Conservation (phyloP, 176 grass and related monocot genomes). For the Ampelocalamus luodianensis region DNA sequence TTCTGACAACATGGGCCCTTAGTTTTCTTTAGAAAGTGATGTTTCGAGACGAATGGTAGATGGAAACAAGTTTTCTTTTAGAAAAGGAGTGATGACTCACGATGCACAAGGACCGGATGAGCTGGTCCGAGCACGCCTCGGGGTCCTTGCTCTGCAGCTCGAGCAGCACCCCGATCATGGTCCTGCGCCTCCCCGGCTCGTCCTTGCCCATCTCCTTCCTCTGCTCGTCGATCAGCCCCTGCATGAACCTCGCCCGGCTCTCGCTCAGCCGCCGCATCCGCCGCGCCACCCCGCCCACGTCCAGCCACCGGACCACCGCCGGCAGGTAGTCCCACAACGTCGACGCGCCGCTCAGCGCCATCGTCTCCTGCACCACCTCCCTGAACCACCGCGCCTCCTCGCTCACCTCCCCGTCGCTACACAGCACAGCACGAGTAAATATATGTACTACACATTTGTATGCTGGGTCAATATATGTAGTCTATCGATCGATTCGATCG, state of each 20-base stretch:
- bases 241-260: conserved; percentile 25
- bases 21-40: too few relatives aligned
- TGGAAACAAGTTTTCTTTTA: too few relatives aligned
- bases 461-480: too few relatives aligned
- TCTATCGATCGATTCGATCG: neutral
- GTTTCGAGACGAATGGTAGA: too few relatives aligned
- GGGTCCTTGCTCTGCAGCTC: conserved; percentile 11
- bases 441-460: too few relatives aligned
- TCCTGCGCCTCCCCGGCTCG: neutral
- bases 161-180: conserved; percentile 27
- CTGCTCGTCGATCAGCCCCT: conserved; percentile 23
- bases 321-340: conserved; percentile 42
- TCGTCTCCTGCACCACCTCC: conserved; percentile 52
- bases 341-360: conserved; percentile 31
- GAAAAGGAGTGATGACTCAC: neutral
- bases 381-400: conserved; percentile 49
- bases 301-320: conserved; percentile 23
- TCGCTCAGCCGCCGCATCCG: neutral
- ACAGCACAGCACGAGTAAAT: neutral
- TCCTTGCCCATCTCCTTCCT: neutral
- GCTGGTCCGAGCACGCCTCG: conserved; percentile 24
- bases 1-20: too few relatives aligned
- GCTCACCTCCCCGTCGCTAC: conserved; percentile 13
- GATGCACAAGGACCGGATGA: conserved; percentile 37
- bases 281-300: neutral